phyloP scores from a whole-genome alignment of 2,329 filamentous ascomycete genomes.

The Diaporthe ilicicola region DNA sequence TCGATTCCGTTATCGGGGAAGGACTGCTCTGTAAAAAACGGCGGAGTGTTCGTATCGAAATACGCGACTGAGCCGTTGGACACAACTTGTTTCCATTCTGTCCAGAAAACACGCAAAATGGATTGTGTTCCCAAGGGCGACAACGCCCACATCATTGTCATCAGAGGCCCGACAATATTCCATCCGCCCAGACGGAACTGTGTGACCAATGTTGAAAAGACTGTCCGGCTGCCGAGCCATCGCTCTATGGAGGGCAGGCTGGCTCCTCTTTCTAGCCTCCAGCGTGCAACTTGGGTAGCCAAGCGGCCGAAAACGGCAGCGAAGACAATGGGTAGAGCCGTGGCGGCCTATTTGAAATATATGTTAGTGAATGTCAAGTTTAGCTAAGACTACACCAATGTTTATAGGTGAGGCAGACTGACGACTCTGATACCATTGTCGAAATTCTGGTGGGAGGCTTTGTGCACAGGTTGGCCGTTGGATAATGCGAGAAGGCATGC shows the following conservation, averaged over 20 bases:
- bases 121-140: background rate
- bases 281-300: background rate
- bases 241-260: background rate
- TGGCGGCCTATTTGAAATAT: background rate
- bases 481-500: background rate
- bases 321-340: background rate
- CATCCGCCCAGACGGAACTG: background rate
- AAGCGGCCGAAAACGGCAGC: background rate
- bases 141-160: background rate
- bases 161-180: background rate
- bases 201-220: background rate
- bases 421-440: background rate
- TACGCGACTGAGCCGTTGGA: background rate
- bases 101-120: background rate
- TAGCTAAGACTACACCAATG: too few relatives aligned
- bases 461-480: background rate
- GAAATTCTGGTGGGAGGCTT: background rate
- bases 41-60: background rate
- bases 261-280: background rate
- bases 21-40: too few relatives aligned
- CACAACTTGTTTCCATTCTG: too few relatives aligned
- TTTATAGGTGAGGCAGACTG: background rate
- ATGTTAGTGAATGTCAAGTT: too few relatives aligned
- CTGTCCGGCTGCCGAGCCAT: background rate
- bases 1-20: too few relatives aligned